Conservation (phyloP, 345 rosid genomes). For the Nasturtium officinale region DNA sequence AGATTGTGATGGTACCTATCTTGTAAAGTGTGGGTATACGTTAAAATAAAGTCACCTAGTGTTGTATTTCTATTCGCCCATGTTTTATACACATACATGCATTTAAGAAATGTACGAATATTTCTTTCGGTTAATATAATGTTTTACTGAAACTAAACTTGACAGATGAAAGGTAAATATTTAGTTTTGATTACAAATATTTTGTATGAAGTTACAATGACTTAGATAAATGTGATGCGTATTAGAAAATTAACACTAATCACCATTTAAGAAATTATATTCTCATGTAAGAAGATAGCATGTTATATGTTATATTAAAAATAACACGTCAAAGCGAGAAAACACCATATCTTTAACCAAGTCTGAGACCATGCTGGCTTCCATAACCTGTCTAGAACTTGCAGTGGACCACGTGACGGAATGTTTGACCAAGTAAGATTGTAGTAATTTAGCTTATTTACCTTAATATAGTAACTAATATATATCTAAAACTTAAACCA, state of each 20-base stretch:
- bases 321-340: too few species aligned
- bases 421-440: background rate
- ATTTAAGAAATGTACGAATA: background rate
- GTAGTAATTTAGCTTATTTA: background rate
- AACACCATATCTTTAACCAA: too few species aligned
- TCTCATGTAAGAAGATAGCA: too few species aligned
- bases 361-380: background rate
- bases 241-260: too few species aligned
- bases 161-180: background rate
- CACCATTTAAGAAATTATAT: too few species aligned
- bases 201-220: background rate
- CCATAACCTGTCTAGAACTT: background rate
- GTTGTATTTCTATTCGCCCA: background rate
- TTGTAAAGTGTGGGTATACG: conserved; percentile 2
- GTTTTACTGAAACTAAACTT: background rate
- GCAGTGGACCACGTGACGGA: background rate
- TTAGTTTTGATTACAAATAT: background rate
- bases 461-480: background rate
- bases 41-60: background rate
- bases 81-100: background rate
- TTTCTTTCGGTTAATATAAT: background rate
- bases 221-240: background rate
- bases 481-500: too few species aligned
- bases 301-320: too few species aligned
- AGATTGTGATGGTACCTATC: background rate